Base-by-base conservation (phyloP, 257 asterid genomes). In the Verbena officinalis region DNA sequence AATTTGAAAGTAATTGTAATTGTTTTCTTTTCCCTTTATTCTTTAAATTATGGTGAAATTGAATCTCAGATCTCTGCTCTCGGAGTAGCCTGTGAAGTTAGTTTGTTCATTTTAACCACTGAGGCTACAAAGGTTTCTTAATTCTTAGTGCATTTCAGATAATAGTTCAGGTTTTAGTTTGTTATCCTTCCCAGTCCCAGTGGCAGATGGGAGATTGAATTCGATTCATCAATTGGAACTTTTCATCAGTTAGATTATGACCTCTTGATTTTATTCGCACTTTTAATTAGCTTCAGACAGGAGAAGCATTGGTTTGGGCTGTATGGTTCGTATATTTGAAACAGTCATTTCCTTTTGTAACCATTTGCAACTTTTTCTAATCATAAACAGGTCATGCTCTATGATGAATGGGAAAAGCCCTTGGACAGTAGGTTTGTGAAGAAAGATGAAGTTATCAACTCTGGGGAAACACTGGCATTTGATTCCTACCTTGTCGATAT, bases 401-500 rank as follows among this genome's bases (percentile, higher is more conserved):
- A 84, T 61, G 97, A 93, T 75, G 99, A 90, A 22, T 81, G 67
- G 67, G 88, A 86, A 67, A 81, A 73, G 57, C 82, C 82, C 72
- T 66, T 93, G 82, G 95, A 78, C 8, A 82, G 84, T 75, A 88
- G 87, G 69, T 87, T 84, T 73, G 73, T 81, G 72, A 87, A 90
- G 85, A 79, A 77, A 66, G 95, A 84, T 21, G 95, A 83, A 52
- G 80, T 73, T 27, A 73, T 93, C 36, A 66, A 49, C 70, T 51
- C 84, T 30, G 97, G 97, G 50, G 92, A 84, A 79, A 66, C 87
- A 17, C 54, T 93, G 65, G 73, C 80, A 24, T 87, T 83, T 67
- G 87, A 67, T 56, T 83, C 87, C 59, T 73, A 81, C 77, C 88
- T 90, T 72, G 89, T 86, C 8, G 97, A 90, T 73, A 83, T 88